Conservation (phyloP, 1,139 yeast genomes). For the Blastobotrys apis region DNA sequence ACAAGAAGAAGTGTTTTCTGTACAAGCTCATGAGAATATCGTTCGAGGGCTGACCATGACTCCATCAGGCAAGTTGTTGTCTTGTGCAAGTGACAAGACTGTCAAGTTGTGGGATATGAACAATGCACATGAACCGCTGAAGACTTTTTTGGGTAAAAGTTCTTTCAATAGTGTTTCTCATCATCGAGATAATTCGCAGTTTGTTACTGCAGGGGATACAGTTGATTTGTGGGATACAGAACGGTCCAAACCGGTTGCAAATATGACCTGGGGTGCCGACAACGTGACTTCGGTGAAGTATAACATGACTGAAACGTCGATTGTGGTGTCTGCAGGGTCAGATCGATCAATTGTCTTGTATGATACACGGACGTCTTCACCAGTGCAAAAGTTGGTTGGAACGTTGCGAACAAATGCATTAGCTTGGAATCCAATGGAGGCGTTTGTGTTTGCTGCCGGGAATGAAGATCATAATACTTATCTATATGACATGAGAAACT, state of each 20-base stretch:
- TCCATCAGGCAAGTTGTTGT: conserved; percentile 59
- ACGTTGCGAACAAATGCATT: conserved; percentile 78
- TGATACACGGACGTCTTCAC: conserved; percentile 88
- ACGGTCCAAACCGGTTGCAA: conserved; percentile 69
- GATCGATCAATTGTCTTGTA: conserved; percentile 88
- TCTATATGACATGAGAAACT: conserved; percentile 93
- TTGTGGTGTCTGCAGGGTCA: conserved; percentile 86
- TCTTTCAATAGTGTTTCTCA: conserved; percentile 85
- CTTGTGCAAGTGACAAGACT: conserved; percentile 90
- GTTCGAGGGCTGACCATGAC: conserved; percentile 84
- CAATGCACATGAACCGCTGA: conserved; percentile 40
- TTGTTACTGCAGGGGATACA: conserved; percentile 89
- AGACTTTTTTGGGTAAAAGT: conserved; percentile 79
- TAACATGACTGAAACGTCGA: conserved; percentile 84
- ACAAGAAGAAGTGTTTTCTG: conserved; percentile 67
- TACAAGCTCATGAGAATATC: conserved; percentile 87
- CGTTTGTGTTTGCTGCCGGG: conserved; percentile 87
- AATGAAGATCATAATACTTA: conserved; percentile 94
- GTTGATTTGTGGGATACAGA: conserved; percentile 87
- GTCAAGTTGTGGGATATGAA: conserved; percentile 70
- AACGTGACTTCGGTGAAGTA: conserved; percentile 77
- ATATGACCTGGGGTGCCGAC: conserved; percentile 95
- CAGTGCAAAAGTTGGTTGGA: conserved; percentile 86
- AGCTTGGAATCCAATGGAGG: conserved; percentile 98
- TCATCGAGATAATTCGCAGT: conserved; percentile 65